phyloP scores from a whole-genome alignment of 495 filamentous ascomycete genomes.

The Amniculicola lignicola region DNA sequence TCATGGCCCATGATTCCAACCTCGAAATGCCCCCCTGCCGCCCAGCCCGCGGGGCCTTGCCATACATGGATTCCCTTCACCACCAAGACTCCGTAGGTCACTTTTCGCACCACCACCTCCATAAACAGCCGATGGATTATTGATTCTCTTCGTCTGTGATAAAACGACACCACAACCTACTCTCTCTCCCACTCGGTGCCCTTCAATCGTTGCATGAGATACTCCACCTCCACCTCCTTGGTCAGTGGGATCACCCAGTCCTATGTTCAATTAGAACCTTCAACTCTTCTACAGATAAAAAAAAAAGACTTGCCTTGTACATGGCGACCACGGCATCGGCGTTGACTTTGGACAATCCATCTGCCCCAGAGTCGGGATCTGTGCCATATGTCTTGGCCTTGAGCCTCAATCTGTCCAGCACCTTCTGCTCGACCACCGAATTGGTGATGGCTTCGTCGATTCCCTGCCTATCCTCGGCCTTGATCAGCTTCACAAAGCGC shows the following conservation, averaged over 20 bases:
- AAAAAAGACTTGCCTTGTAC: conserved; percentile 65
- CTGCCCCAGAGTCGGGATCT: conserved; percentile 68
- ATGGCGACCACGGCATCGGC: conserved; percentile 88
- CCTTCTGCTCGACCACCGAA: conserved; percentile 81
- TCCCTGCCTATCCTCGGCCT: conserved; percentile 68
- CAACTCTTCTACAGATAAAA: neutral
- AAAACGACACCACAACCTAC: no score
- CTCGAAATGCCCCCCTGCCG: no score
- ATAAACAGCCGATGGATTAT: no score
- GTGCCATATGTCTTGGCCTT: conserved; percentile 96
- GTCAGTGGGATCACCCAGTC: conserved; percentile 94
- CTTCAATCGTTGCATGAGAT: conserved; percentile 88
- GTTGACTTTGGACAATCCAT: conserved; percentile 71
- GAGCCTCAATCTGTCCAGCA: conserved; percentile 77
- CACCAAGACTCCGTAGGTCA: no score
- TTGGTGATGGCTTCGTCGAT: conserved; percentile 92
- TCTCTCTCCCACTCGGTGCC: conserved; percentile 63
- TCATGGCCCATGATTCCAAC: no score
- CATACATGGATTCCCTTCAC: no score
- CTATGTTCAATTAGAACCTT: conserved; percentile 38
- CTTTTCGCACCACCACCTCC: no score
- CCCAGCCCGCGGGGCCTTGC: no score
- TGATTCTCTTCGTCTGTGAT: no score
- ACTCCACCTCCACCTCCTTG: conserved; percentile 96
- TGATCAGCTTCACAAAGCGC: conserved; percentile 74